Evolutionary conservation across 2,329 filamentous ascomycete species (phyloP).

Genomic region (Colletotrichum lupini): DNA sequence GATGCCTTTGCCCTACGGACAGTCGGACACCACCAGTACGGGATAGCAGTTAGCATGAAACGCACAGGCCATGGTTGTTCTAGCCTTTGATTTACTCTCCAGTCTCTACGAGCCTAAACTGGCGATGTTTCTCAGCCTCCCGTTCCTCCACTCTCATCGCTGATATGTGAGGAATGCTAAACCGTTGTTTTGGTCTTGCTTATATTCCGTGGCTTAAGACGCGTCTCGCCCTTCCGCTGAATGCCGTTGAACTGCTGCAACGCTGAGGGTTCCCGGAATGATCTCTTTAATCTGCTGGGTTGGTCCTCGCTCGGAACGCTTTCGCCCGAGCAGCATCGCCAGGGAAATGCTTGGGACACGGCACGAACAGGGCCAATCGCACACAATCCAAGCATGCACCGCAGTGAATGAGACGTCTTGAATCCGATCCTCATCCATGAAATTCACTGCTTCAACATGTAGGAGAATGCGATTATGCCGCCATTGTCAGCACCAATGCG

Average conservation of each 20-base stretch:
- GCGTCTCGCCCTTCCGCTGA: conserved; percentile 4
- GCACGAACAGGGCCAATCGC: neutral
- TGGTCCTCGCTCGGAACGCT: conserved; percentile 6
- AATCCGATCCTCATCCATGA: neutral
- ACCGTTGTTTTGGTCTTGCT: conserved; percentile 1
- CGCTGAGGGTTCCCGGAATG: conserved; percentile 8
- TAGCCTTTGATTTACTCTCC: neutral
- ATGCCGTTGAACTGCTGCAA: conserved; percentile 18
- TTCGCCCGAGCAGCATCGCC: neutral
- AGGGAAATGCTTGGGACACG: conserved; percentile 3
- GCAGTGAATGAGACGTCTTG: neutral
- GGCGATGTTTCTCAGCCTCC: neutral
- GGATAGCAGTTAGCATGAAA: neutral
- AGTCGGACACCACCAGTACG: too few relatives aligned
- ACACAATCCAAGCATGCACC: neutral
- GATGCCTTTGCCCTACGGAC: neutral
- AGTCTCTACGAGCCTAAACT: neutral
- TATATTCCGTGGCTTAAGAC: neutral
- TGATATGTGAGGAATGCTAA: neutral
- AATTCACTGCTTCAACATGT: neutral
- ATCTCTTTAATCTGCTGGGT: conserved; percentile 2
- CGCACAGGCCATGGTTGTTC: conserved; percentile 13
- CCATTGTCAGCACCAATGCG: neutral
- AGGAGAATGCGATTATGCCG: conserved; percentile 4
- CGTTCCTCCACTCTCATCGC: neutral